Evolutionary conservation across 108 stramenopile genomes (phyloP).

Genomic region (Nitzschia putrida): DNA sequence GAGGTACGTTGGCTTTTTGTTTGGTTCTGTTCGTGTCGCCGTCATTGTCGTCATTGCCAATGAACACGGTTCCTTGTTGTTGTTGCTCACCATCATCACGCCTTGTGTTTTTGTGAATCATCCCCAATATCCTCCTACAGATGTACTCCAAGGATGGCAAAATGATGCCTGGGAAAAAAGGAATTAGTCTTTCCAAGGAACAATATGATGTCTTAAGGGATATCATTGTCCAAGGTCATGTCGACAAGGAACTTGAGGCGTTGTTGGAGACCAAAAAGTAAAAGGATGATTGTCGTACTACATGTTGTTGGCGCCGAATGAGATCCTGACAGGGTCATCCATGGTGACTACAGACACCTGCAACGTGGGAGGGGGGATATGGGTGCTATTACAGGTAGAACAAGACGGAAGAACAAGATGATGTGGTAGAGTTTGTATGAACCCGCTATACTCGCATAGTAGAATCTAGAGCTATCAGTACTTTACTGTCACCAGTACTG

Average conservation of each 20-base stretch:
- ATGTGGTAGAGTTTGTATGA: too few species aligned
- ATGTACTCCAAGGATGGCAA: constrained; percentile 79
- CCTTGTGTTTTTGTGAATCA: too few species aligned
- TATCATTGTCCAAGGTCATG: constrained; percentile 34
- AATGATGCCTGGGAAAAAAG: constrained; percentile 76
- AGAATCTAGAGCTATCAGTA: too few species aligned
- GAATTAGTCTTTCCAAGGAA: constrained; percentile 67
- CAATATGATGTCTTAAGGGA: constrained; percentile 63
- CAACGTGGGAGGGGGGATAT: too few species aligned
- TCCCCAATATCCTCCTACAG: constrained; percentile 29
- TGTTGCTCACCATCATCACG: neutral
- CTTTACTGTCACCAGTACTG: too few species aligned
- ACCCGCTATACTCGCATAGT: too few species aligned
- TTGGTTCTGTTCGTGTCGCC: neutral
- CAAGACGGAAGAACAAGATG: too few species aligned
- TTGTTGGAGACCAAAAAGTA: neutral
- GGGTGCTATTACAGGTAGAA: too few species aligned
- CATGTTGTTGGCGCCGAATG: too few species aligned
- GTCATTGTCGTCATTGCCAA: neutral
- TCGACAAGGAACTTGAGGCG: constrained; percentile 33
- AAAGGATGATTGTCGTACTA: too few species aligned
- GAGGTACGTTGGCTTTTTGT: constrained; percentile 48
- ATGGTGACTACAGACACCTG: too few species aligned
- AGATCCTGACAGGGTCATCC: too few species aligned
- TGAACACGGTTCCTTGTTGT: neutral